Evolutionary conservation across 768 basidiomycete genomes (phyloP), one percentile per base, ranked within the genome.

Genomic region (Cystoderma amianthinum): DNA sequence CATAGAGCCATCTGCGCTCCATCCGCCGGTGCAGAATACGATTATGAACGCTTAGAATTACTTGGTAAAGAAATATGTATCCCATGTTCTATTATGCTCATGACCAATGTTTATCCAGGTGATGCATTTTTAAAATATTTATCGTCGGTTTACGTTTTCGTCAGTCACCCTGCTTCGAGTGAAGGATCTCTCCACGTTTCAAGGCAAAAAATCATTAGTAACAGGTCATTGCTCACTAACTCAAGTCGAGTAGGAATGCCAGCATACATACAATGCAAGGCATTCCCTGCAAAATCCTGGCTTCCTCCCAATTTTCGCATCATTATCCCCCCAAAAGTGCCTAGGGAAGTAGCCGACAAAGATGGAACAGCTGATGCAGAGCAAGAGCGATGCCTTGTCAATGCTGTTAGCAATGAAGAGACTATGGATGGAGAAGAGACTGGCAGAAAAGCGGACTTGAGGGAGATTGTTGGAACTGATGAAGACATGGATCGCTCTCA

Each of bases 41-140:
- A 93, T 62, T 93, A 93, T 58, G 87, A 94, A 61, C 78, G 90
- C 24, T 62, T 91, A 35, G 91, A 92, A 57, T 68, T 91, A 38
- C 71, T 92, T 12, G 90, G 88, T 89, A 50, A 44, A 65, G 45
- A 39, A 15, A 28, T 24, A 21, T 9, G 28, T 9, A 15, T 9
- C 28, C 28, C 10, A 30, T 30, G 9, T 9, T n/a, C 43, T 25
- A 18, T 39, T 37, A 38, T 49, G n/a, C n/a, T n/a, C n/a, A n/a
- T n/a, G n/a, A n/a, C n/a, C n/a, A n/a, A n/a, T n/a, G n/a, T 52
- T 32, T 19, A 17, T 45, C 20, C 49, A 80, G 89, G 90, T 21
- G 91, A 93, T 59, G 77, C 87, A 17, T 87, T 86, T 56, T 64
- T 94, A 46, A 94, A 94, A 59, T 83, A 82, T 52, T 58, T 91